phyloP scores from a whole-genome alignment of 495 filamentous ascomycete species.

The Trichoderma reesei region DNA sequence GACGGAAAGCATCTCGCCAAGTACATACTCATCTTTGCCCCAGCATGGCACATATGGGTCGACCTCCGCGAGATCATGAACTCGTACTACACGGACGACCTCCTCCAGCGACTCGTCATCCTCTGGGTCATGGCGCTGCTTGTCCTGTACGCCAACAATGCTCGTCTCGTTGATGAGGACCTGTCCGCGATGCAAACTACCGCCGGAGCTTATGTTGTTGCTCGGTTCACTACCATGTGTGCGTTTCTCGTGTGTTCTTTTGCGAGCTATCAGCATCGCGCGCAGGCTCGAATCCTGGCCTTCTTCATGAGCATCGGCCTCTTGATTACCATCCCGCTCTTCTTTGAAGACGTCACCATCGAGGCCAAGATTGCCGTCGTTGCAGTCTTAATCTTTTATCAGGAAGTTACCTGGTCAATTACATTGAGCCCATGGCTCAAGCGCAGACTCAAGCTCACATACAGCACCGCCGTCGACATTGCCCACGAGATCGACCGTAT shows the following conservation, averaged over 20 bases:
- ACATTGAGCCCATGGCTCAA: neutral
- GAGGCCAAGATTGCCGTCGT: neutral
- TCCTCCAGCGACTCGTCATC: constrained; percentile 1
- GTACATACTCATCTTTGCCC: neutral
- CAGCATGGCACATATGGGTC: neutral
- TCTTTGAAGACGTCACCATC: neutral
- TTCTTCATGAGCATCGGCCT: neutral
- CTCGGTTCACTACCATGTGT: constrained; percentile 2
- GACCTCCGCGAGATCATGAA: neutral
- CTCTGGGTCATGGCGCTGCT: neutral
- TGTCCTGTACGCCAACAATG: neutral
- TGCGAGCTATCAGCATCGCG: neutral
- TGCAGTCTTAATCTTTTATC: neutral
- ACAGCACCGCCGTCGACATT: neutral
- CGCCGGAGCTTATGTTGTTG: neutral
- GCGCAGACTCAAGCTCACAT: neutral
- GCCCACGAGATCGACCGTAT: neutral
- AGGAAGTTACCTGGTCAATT: neutral
- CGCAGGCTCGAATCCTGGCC: neutral
- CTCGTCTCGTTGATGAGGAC: neutral
- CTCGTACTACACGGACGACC: neutral
- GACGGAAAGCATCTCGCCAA: neutral
- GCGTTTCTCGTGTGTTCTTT: neutral
- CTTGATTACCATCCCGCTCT: neutral
- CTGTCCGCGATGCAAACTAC: neutral